phyloP scores from a whole-genome alignment of 768 basidiomycete species.

The Suillus plorans region DNA sequence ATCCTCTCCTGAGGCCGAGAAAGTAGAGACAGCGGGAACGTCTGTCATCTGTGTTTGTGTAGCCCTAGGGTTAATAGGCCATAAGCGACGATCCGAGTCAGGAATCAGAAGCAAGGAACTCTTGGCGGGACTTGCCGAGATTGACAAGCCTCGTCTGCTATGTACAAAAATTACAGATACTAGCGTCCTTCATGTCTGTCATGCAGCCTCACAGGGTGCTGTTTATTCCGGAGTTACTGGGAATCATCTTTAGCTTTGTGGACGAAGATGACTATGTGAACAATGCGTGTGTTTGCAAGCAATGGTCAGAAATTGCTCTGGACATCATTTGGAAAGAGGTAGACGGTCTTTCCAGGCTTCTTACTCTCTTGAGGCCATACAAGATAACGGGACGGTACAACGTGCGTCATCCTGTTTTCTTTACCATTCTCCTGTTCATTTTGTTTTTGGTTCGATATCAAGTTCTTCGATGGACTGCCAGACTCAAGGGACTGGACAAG shows the following conservation, averaged over 20 bases:
- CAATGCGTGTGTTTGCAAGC: slow-evolving; percentile 56
- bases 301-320: slow-evolving; percentile 58
- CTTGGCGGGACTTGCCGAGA: neutral
- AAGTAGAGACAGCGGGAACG: slow-evolving; percentile 26
- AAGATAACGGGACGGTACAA: slow-evolving; percentile 18
- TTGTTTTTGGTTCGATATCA: neutral
- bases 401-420: slow-evolving; percentile 21
- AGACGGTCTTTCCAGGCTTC: slow-evolving; percentile 43
- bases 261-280: slow-evolving; percentile 39
- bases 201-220: slow-evolving; percentile 34
- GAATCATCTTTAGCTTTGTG: slow-evolving; percentile 52
- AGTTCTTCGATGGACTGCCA: slow-evolving; percentile 44
- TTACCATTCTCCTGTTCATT: neutral
- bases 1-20: slow-evolving; percentile 62
- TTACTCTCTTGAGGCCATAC: slow-evolving; percentile 51
- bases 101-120: neutral
- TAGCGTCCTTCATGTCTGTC: neutral
- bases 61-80: too few relatives aligned
- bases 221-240: slow-evolving; percentile 57
- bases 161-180: neutral
- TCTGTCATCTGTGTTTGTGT: neutral
- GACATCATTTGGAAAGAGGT: slow-evolving; percentile 61
- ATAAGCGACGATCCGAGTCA: neutral
- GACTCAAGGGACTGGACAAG: slow-evolving; percentile 53
- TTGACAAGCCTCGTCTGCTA: neutral